These are phyloP conservation scores for Hypoxylon sp. DNA, from an alignment of 2,329 filamentous ascomycete genomes.

Conservation along the genomic window DNA sequence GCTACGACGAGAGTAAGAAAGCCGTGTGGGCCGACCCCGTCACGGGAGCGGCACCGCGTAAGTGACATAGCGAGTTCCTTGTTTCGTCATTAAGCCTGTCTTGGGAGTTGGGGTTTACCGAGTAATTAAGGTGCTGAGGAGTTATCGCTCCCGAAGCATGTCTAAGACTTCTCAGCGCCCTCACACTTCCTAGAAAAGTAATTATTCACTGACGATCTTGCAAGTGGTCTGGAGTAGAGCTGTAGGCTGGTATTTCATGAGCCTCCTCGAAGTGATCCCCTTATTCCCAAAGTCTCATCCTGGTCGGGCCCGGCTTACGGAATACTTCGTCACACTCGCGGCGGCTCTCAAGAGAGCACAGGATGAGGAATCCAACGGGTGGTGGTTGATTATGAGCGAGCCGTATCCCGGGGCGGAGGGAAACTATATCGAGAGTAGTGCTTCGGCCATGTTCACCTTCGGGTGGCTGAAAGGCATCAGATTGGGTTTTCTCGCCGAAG, in stretches of 20 bases:
- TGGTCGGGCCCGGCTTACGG: conserved; percentile 56
- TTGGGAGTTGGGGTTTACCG: no score
- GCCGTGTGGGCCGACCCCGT: conserved; percentile 64
- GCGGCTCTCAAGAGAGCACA: conserved; percentile 60
- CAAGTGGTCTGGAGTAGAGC: conserved; percentile 65
- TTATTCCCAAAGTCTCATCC: conserved; percentile 57
- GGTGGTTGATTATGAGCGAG: conserved; percentile 71
- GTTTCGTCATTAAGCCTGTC: no score
- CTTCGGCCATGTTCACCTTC: conserved; percentile 71
- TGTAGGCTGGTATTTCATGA: conserved; percentile 66
- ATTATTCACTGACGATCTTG: no score
- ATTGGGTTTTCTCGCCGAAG: conserved; percentile 54
- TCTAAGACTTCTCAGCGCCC: no score
- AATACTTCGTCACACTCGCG: conserved; percentile 60
- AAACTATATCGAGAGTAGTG: conserved; percentile 74
- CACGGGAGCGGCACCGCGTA: conserved; percentile 62
- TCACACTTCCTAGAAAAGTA: no score
- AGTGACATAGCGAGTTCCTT: no score
- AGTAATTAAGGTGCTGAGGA: no score
- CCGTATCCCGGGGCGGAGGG: conserved; percentile 62
- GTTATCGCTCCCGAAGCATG: no score
- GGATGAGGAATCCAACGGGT: conserved; percentile 63
- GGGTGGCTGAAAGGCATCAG: conserved; percentile 64
- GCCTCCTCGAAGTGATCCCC: conserved; percentile 64
- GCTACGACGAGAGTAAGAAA: conserved; percentile 64